phyloP scores from a whole-genome alignment of 352 stramenopile species.

The Peronospora destructor region DNA sequence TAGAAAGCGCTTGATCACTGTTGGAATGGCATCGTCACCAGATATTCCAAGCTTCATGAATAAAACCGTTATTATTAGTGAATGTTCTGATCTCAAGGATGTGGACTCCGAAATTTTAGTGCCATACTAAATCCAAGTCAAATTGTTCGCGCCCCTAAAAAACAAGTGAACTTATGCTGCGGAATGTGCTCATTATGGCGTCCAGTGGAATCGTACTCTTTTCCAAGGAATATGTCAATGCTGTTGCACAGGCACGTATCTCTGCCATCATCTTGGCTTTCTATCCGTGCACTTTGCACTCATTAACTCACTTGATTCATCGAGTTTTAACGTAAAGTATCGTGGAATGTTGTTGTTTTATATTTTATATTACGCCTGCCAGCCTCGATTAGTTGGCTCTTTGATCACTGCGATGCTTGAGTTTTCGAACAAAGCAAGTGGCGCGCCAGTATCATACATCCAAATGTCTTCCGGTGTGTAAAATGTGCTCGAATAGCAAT shows the following conservation, averaged over 20 bases:
- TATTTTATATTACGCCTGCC: neutral
- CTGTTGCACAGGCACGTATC: constrained; percentile 61
- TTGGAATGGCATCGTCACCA: constrained; percentile 10
- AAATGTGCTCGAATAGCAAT: constrained; percentile 1
- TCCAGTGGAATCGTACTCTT: constrained; percentile 90
- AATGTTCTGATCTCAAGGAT: too few relatives aligned
- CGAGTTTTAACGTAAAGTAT: constrained; percentile 16
- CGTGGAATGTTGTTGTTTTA: neutral
- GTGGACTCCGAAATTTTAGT: too few relatives aligned
- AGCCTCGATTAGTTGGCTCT: constrained; percentile 86
- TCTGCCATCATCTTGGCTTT: neutral
- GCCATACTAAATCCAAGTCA: constrained; percentile 8
- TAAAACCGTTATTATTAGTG: too few relatives aligned
- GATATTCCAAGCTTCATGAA: constrained; percentile 9
- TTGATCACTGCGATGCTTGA: constrained; percentile 89
- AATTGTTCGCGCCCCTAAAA: constrained; percentile 14
- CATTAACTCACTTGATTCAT: constrained; percentile 1
- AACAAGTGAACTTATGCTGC: constrained; percentile 59
- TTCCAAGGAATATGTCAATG: constrained; percentile 88
- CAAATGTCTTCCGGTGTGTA: constrained; percentile 71
- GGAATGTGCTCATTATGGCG: constrained; percentile 90
- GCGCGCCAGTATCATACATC: constrained; percentile 87
- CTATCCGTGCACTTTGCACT: constrained; percentile 4
- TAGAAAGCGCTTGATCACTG: constrained; percentile 29
- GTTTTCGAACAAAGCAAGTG: constrained; percentile 86